Conservation (phyloP, 257 asterid species). For the Solanum bulbocastanum region DNA sequence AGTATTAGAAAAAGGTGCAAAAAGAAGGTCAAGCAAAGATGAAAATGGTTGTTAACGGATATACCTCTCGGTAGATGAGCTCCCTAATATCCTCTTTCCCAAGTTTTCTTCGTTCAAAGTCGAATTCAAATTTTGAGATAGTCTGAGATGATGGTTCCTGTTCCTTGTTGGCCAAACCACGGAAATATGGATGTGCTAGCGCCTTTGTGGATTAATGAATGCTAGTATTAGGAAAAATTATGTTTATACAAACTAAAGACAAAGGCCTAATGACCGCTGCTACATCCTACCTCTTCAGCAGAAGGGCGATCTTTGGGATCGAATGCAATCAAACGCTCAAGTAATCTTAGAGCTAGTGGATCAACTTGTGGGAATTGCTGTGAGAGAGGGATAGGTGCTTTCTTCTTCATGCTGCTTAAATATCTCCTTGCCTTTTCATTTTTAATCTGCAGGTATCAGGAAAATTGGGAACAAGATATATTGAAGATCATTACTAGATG, state of each 20-base stretch:
- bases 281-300: conserved; percentile 62
- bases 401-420: conserved; percentile 79
- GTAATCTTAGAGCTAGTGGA: conserved; percentile 85
- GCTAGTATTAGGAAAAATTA: conserved; percentile 2
- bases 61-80: conserved; percentile 88
- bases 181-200: conserved; percentile 77
- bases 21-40: conserved; percentile 1
- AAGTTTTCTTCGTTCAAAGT: conserved; percentile 75
- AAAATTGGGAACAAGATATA: neutral
- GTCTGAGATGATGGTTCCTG: conserved; percentile 80
- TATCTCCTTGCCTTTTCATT: conserved; percentile 91
- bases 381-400: conserved; percentile 51
- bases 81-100: conserved; percentile 74
- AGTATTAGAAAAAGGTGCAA: conserved; percentile 18
- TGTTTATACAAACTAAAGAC: neutral
- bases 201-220: conserved; percentile 41
- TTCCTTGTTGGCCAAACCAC: conserved; percentile 69
- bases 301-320: conserved; percentile 93
- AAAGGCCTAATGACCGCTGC: neutral
- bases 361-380: conserved; percentile 70
- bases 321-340: conserved; percentile 71
- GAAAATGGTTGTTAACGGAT: conserved; percentile 6
- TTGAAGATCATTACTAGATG: neutral
- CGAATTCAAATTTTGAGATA: conserved; percentile 85
- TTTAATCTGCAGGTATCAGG: conserved; percentile 50